Base-by-base conservation (phyloP, 2,329 filamentous ascomycete genomes). In the Gyromitra esculenta region DNA sequence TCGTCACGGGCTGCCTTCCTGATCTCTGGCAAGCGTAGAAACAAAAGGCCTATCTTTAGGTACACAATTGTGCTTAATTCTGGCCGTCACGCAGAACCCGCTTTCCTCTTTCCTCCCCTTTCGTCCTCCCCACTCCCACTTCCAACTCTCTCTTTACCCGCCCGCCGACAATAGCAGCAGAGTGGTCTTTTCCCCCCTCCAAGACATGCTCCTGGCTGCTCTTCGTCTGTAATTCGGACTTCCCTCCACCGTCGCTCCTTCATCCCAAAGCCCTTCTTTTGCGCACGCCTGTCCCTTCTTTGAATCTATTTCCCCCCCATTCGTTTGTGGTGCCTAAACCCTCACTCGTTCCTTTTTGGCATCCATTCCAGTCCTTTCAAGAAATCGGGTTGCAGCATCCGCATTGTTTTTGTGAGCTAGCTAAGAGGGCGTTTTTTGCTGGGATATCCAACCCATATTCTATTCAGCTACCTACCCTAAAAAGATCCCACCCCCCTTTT, bases 41-140 rank as follows among this genome's bases (percentile, higher is more conserved):
- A 74, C 65, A 70, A 70, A 74, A 62, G 25, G 7, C 15, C 72
- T 75, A 75, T 75, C 65, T 75, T 75, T 75, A 75, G 72, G 45
- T 62, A 39, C 43, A 70, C 37, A 39, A 25, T 69, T 69, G 54
- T 63, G 48, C 21, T 69, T 67, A 31, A 43, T 57, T 59, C 63
- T 75, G 65, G 59, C 43, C 37, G 54, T 69, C 56, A 62, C 56
- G 66, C 59, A 35, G 68, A 41, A 45, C 59, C 56, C 69, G 54
- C 60, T 72, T 65, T 73, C 43, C 68, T 25, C 35, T 21, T 39
- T 73, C 43, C 50, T 18, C 41, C 43, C 52, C 41, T 60, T 56
- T 73, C 37, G 52, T 66, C 41, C 25, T 41, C 41, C 54, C 41
- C 41, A 8, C 41, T 45, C 60, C 41, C 25, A 66, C 52, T 64